Evolutionary conservation across 768 basidiomycete genomes (phyloP).

Genomic region (Leucosporidium scottii): DNA sequence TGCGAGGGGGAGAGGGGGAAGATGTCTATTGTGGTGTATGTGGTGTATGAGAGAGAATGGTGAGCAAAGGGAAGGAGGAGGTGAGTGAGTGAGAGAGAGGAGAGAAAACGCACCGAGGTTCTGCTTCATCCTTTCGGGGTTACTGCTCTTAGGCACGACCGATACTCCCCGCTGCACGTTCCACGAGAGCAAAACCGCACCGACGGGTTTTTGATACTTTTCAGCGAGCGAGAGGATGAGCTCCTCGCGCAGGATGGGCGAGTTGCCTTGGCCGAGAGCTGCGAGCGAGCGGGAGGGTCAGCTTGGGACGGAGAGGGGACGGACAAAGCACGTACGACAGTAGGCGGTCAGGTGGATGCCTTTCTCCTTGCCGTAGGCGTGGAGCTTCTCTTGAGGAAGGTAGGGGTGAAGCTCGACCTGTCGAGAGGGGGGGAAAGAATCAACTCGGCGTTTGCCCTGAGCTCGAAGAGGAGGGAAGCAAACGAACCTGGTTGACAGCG

Average conservation of each 20-base stretch:
- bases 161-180: slow-evolving; percentile 59
- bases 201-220: slow-evolving; percentile 53
- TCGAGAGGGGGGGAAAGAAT: slow-evolving; percentile 59
- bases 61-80: slow-evolving; percentile 24
- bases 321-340: slow-evolving; percentile 34
- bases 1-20: slow-evolving; percentile 37
- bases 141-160: slow-evolving; percentile 71
- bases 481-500: slow-evolving; percentile 58
- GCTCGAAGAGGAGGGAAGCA: slow-evolving; percentile 59
- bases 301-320: too few relatives aligned
- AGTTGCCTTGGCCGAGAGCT: slow-evolving; percentile 48
- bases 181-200: slow-evolving; percentile 62
- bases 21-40: slow-evolving; percentile 31
- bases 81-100: neutral
- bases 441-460: slow-evolving; percentile 52
- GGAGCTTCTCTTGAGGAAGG: slow-evolving; percentile 55
- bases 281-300: neutral
- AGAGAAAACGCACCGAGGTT: slow-evolving; percentile 45
- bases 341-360: slow-evolving; percentile 63
- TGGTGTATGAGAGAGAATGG: too few relatives aligned
- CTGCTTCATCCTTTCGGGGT: slow-evolving; percentile 54
- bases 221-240: slow-evolving; percentile 56
- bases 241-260: slow-evolving; percentile 51
- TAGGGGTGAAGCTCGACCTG: slow-evolving; percentile 61
- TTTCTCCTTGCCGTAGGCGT: slow-evolving; percentile 51